Conservation (phyloP, 805 yeast genomes). For the Myxozyma neotropica region DNA sequence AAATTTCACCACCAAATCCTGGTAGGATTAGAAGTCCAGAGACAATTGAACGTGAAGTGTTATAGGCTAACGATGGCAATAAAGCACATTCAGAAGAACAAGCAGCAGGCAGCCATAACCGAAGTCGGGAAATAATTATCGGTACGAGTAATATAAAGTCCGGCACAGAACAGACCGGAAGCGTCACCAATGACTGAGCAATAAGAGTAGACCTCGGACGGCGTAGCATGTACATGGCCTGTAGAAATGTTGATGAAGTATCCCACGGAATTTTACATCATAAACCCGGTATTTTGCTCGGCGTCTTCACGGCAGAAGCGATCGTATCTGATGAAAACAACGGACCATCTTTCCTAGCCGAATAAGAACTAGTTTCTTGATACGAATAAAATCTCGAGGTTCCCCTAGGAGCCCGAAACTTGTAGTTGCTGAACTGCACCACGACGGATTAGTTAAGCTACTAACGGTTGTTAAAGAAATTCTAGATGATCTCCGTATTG, state of each 20-base stretch:
- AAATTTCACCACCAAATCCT: conserved; percentile 66
- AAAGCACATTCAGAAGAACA: conserved; percentile 53
- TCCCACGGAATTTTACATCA: conserved; percentile 55
- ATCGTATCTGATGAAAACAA: conserved; percentile 36
- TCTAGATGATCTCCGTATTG: not conserved
- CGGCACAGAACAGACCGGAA: conserved; percentile 65
- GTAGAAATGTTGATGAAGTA: conserved; percentile 65
- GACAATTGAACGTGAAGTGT: conserved; percentile 37
- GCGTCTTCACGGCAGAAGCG: conserved; percentile 30
- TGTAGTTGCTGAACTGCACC: conserved; percentile 32
- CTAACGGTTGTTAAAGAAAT: not conserved
- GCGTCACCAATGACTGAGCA: conserved; percentile 65
- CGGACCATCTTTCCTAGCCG: conserved; percentile 37
- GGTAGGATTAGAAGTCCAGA: conserved; percentile 51
- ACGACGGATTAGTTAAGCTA: conserved; percentile 19
- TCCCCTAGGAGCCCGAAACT: conserved; percentile 40
- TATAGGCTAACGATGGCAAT: conserved; percentile 36
- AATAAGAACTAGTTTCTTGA: conserved; percentile 39
- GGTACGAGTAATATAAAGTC: conserved; percentile 64
- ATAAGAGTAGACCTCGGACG: conserved; percentile 52
- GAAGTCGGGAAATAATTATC: conserved; percentile 62
- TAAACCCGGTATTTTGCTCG: conserved; percentile 28
- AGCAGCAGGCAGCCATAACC: conserved; percentile 47
- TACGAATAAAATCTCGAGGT: conserved; percentile 36
- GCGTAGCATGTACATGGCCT: conserved; percentile 67